Evolutionary conservation across 805 yeast species (phyloP), one percentile per base, ranked within the genome.

Genomic region (Diddensiella transvaalensis): DNA sequence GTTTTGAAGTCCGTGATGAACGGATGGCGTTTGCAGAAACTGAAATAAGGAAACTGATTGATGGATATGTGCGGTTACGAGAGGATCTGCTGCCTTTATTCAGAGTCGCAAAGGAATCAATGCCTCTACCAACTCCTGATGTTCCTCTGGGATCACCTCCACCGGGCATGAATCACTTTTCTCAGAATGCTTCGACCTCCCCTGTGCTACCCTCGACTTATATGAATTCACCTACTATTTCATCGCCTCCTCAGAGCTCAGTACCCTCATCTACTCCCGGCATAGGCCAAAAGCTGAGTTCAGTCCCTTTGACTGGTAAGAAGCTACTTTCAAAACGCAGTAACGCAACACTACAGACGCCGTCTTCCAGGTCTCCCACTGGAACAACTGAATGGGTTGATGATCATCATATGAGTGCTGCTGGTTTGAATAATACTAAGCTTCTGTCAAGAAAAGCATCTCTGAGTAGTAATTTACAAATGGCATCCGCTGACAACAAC

Each of bases 81-180:
- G 79, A 82, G 40, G 90, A 84, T 52, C 65, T 84, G 55, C 67
- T 80, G 37, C 90, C 89, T 1, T 73, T 83, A 4, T 72, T 82
- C 47, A 74, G 83, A 48, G 69, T 77, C 42, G 70, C 77, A 40
- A 84, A 84, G 58, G 89, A 84, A 41, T 53, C 62, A 66, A 77
- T 53, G 76, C 88, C 87, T 3, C 69, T 83, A 44, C 88, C 88
- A 0, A 78, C 84, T 0, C 88, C 78, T 0, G 62, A 77, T 62
- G 55, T 48, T 19, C 62, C 58, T 3, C 52, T 51, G 23, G 58
- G 46, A 2, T 50, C 70, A 10, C 59, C 71, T 1, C 62, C 65
- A 2, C 60, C 65, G 3, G 26, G 38, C 17, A 36, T 22, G 13
- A 30, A 40, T 3, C 38, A 17, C 5, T 33, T 22, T 15, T 21